Percentiles rank a stretch among this genome's conserved stretches.
Conservation (phyloP, 441 rosid genomes). For the Adansonia grandidieri region DNA sequence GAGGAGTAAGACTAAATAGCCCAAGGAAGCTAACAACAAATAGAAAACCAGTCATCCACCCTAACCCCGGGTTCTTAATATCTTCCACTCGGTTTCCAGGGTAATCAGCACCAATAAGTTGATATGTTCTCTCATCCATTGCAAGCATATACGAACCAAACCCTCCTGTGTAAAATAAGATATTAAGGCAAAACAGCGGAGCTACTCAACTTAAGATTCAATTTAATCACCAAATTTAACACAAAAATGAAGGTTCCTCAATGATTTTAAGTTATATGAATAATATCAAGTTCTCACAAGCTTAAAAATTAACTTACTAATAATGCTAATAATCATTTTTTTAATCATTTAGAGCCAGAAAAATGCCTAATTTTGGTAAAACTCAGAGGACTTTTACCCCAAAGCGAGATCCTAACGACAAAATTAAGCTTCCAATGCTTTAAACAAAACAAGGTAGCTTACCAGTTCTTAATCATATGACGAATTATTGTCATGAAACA, state of each 20-base stretch:
- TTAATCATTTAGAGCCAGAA: background rate
- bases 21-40: constrained; percentile 89
- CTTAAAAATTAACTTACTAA: background rate
- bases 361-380: background rate
- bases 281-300: background rate
- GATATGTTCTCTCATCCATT: constrained; percentile 81
- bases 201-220: background rate
- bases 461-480: too few relatives aligned
- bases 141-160: constrained; percentile 84
- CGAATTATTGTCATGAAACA: background rate
- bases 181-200: background rate
- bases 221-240: background rate
- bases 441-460: background rate
- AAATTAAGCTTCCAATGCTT: background rate
- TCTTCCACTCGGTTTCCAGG: constrained; percentile 78
- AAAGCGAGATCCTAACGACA: background rate
- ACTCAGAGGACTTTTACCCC: background rate
- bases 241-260: background rate
- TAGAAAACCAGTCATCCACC: constrained; percentile 90
- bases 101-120: constrained; percentile 79
- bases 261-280: background rate
- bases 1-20: constrained; percentile 81
- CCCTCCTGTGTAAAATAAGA: constrained; percentile 57
- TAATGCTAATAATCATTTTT: constrained; percentile 3
- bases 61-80: constrained; percentile 73